phyloP scores from a whole-genome alignment of 345 rosid genomes.

The Sonneratia caseolaris region DNA sequence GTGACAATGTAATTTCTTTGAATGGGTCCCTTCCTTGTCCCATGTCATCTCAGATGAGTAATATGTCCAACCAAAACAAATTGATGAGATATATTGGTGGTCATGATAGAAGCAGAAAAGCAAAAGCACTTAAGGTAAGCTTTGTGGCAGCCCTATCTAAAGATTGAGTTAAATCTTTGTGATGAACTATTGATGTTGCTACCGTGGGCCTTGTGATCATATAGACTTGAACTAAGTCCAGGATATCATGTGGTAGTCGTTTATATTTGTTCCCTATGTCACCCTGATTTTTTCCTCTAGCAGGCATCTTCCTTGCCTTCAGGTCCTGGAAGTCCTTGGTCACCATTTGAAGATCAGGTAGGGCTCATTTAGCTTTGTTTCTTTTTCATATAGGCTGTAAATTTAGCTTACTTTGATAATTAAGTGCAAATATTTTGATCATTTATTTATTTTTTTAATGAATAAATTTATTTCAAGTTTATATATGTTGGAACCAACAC shows the following conservation, averaged over 20 bases:
- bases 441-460: not conserved
- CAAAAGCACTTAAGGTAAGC: slow-evolving; percentile 68
- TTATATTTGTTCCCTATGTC: not conserved
- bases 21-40: slow-evolving; percentile 73
- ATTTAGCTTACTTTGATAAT: not conserved
- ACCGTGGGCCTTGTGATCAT: not conserved
- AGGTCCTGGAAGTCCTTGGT: slow-evolving; percentile 88
- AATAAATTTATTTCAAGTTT: not conserved
- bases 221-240: no score
- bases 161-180: slow-evolving; percentile 9
- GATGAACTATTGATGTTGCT: not conserved
- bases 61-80: slow-evolving; percentile 80
- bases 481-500: slow-evolving; percentile 13
- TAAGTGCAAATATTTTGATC: not conserved
- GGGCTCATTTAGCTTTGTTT: slow-evolving; percentile 7
- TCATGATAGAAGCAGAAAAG: slow-evolving; percentile 69
- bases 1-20: slow-evolving; percentile 44
- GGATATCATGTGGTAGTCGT: not conserved
- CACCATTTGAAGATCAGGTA: slow-evolving; percentile 98
- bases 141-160: slow-evolving; percentile 13
- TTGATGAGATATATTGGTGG: slow-evolving; percentile 59
- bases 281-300: slow-evolving; percentile 4
- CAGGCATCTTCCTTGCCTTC: slow-evolving; percentile 69
- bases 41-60: slow-evolving; percentile 68
- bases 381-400: slow-evolving; percentile 9